Evolutionary conservation across 768 basidiomycete genomes (phyloP), one percentile per base, ranked within the genome.

Genomic region (Inosperma sp.): DNA sequence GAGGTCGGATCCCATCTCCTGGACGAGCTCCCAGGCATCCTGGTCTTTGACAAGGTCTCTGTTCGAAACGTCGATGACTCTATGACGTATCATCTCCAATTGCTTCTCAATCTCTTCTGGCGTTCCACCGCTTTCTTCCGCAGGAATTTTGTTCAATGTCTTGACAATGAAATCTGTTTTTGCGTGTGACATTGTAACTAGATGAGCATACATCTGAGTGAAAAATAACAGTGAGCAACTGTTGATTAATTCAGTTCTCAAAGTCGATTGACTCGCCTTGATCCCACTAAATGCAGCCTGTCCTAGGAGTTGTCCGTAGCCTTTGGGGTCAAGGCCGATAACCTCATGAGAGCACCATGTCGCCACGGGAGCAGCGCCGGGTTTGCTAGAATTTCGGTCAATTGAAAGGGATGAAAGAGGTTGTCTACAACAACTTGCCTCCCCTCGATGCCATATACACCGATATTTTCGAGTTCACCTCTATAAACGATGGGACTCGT

Each of bases 381-480:
- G 73, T 64, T 77, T 78, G 53, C 76, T 77, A 49, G 4, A 50
- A 33, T 10, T 27, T 12, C 34, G 16, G 21, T 21, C 6, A 21
- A 40, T 7, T 37, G 1, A 4, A 16, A 16, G 2, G 13, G 21
- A 2, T 6, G 22, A 17, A 27, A 22, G 1, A 19, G n/a, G 19
- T 8, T 14, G 39, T 5, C 9, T 34, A n/a, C 31, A 26, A 41
- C 48, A 19, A 50, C 66, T 31, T 27, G 75, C 76, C 75, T 77
- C 50, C 76, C 76, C 56, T 77, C 75, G 21, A 78, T 60, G 2
- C 76, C 77, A 52, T 75, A 76, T 0, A 70, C 57, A 0, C 76
- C 76, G 22, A 77, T 72, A 42, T 59, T 70, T 46, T 66, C 67
- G 0, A 41, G 65, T 14, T 49, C 54, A 26, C 58, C 59, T 22